Evolutionary conservation across 139 green algal species (phyloP), one percentile per base, ranked within the genome.

Genomic region (Tetraselmis chui): DNA sequence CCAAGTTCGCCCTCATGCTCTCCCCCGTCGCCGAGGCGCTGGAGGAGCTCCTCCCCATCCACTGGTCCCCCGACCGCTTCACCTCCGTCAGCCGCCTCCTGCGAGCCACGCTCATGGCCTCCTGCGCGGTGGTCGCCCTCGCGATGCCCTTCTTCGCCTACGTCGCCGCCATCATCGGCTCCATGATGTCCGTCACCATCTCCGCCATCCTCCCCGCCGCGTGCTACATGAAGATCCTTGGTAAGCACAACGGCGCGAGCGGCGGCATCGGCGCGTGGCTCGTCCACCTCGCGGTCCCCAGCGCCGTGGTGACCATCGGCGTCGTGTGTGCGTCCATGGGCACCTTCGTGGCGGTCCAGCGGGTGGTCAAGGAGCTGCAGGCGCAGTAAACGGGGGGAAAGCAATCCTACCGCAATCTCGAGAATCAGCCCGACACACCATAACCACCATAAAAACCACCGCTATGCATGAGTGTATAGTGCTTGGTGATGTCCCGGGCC

Each of bases 161-260:
- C 28, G 45, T 92, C 79, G 90, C 90, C 85, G 81, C 89, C 25
- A 84, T 92, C 77, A 86, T 90, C 79, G 89, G 89, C 25, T 85
- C 75, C 30, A 89, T 92, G 74, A 86, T 92, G 74, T 91, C 89
- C 24, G 85, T 92, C 79, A 83, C 31, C 32, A 84, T 89, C 1
- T 85, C 81, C 5, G 84, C 90, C 83, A 92, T 88, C 59, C 86
- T 92, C 81, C 89, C 89, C 18, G 85, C 84, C n/a, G 25, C 88
- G 28, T 90, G 85, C 84, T 85, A 92, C 81, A 84, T 88, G 29
- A 75, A 30, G 27, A 32, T 90, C 23, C 88, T 58, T 23, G 59
- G 25, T n/a, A 75, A 78, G 31, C 31, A 82, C n/a, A n/a, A n/a
- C n/a, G n/a, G n/a, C n/a, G n/a, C n/a, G n/a, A n/a, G n/a, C n/a